These are phyloP conservation scores for Diaporthe helianthi DNA, from an alignment of 2,329 filamentous ascomycete genomes.

Conservation along the genomic window DNA sequence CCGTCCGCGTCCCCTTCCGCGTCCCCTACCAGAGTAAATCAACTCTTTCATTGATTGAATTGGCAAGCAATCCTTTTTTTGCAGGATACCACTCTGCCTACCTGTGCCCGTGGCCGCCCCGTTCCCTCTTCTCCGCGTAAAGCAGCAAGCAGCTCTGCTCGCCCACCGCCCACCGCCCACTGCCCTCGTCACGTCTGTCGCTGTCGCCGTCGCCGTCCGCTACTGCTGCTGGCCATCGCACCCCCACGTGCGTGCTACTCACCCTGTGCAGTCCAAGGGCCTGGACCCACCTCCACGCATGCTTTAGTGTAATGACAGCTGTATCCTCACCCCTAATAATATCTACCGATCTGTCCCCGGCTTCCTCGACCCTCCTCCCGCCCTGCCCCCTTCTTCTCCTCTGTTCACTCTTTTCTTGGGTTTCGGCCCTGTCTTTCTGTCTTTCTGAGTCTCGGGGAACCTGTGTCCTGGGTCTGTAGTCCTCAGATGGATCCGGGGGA, in stretches of 20 bases:
- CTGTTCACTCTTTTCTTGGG: background rate
- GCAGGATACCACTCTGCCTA: conserved; percentile 11
- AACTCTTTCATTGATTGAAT: background rate
- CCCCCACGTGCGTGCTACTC: conserved; percentile 26
- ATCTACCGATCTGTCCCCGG: conserved; percentile 27
- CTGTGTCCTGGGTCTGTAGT: conserved; percentile 11
- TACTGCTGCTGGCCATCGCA: conserved; percentile 15
- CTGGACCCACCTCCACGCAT: conserved; percentile 34
- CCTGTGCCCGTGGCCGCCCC: conserved; percentile 2
- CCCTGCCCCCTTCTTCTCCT: background rate
- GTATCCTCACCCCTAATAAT: conserved; percentile 34
- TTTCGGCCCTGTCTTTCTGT: background rate
- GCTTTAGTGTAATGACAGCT: conserved; percentile 35
- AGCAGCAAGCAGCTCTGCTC: conserved; percentile 1
- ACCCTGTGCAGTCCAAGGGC: conserved; percentile 27
- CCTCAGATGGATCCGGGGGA: conserved; percentile 31
- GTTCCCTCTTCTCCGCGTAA: conserved; percentile 6
- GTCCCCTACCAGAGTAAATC: background rate
- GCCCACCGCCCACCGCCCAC: too few species aligned
- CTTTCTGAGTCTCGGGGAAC: conserved; percentile 9
- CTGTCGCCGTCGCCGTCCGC: background rate
- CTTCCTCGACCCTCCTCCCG: background rate
- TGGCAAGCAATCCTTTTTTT: conserved; percentile 1
- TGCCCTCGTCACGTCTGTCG: background rate
- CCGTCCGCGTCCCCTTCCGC: too few species aligned